Base-by-base conservation (phyloP, 73 alveolate genomes). In the Paramecium octaurelia region DNA sequence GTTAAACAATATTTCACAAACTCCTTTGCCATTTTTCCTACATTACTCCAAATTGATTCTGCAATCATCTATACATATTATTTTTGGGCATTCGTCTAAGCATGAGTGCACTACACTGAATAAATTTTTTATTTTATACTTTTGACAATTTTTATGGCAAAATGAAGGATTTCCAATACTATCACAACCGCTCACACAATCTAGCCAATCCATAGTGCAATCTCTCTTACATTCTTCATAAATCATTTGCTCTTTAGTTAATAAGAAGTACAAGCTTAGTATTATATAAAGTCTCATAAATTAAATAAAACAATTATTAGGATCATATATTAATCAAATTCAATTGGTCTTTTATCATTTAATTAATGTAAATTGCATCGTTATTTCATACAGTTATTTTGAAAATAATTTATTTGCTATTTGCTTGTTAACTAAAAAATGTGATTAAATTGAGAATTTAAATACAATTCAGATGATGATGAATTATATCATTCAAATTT, bases 181-280 rank as follows among this genome's bases (percentile, higher is more conserved):
- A 44, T 80, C 91, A 80, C 91, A 80, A 11, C 91, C 91, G 44
- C 48, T 80, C n/a, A 46, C 44, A 80, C 91, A 80, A 80, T 80
- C 91, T 24, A 80, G 29, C 91, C 91, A 80, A 46, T 80, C 91
- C 43, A 80, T 34, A 40, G 91, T 80, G 16, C 91, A 80, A 7
- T 80, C 91, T 48, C 91, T 80, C 27, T 80, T 80, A 24, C 91
- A 80, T 42, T 80, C 91, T 31, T 80, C 91, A 80, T 42, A 80
- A 11, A 76, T 80, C 71, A 80, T 80, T 23, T 80, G 31, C 69
- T 54, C 69, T 54, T 54, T 54, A 4, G 69, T 54, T 54, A 54
- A 54, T 54, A 54, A n/a, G 16, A 54, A 54, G 31, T 54, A 54
- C 1, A 54, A 34, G 8, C 69, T 18, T 54, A 54, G 69, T 54